Evolutionary conservation across 306 rosid genomes (phyloP), one percentile per base, ranked within the genome.

Genomic region (Malus asiatica): DNA sequence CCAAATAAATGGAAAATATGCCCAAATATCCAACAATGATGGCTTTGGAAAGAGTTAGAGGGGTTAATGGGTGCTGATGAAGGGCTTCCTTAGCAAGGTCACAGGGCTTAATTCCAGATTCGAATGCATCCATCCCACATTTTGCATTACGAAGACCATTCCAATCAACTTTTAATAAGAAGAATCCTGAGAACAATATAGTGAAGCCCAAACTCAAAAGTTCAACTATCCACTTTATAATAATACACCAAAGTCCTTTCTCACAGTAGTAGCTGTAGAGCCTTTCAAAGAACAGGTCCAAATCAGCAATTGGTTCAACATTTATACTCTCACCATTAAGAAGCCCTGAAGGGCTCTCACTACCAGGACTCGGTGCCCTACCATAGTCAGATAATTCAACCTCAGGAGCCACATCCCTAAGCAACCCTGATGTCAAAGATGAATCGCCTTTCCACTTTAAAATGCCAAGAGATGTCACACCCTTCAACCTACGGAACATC

Each of bases 51-150:
- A 92, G 79, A 61, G 97, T 95, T 20, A 92, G 10, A 30, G 97
- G 97, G 71, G 89, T 88, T 71, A 95, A 83, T n/a, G 99, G 99
- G 83, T 89, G 93, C 73, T 74, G 77, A 72, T 83, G 83, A 83
- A 92, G 88, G 77, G 97, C 99, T 79, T 95, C 99, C 74, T 87
- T 92, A 45, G 86, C 84, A 80, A 95, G 93, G 88, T 95, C 97
- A 87, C 99, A 95, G 35, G 96, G 97, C 83, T 92, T 92, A 30
- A 73, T 87, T 76, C 97, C 97, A 71, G 96, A 95, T 82, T 92
- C 93, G 45, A 95, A 90, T 8, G 99, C 99, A 84, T 92, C 87
- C 92, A 92, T 92, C 82, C 99, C 97, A 88, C 99, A 95, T 79
- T 92, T 92, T 2, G 97, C 97, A 84, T 90, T 92, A 44, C 92